phyloP scores from a whole-genome alignment of 495 filamentous ascomycete species.

The Penicillium bovifimosum region DNA sequence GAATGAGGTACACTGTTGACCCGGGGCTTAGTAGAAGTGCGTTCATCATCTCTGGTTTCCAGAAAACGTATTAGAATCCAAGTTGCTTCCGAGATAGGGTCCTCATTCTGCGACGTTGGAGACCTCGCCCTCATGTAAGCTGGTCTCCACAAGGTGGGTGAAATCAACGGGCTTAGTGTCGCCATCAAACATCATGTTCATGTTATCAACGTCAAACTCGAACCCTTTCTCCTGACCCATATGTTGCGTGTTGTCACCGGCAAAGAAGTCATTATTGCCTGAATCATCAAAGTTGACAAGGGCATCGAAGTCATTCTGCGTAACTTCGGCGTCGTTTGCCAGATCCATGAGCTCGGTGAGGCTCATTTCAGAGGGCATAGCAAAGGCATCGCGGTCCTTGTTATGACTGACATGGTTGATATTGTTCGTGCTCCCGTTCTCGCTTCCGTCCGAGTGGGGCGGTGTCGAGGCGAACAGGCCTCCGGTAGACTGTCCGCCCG shows the following conservation, averaged over 20 bases:
- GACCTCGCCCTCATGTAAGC: neutral
- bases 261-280: conserved; percentile 33
- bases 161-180: conserved; percentile 29
- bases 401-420: conserved; percentile 29
- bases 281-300: conserved; percentile 46
- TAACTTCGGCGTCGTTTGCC: conserved; percentile 46
- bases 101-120: neutral
- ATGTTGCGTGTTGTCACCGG: conserved; percentile 22
- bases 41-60: neutral
- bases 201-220: conserved; percentile 24
- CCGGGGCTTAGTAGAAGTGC: neutral
- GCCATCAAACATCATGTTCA: conserved; percentile 28
- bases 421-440: conserved; percentile 43
- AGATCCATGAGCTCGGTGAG: conserved; percentile 43
- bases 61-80: neutral
- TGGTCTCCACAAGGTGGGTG: conserved; percentile 17
- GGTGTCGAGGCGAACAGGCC: conserved; percentile 39
- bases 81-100: neutral
- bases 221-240: conserved; percentile 17
- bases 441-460: conserved; percentile 41
- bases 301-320: conserved; percentile 46
- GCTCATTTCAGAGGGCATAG: conserved; percentile 37
- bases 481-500: conserved; percentile 14
- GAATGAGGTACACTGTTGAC: neutral
- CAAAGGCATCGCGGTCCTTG: conserved; percentile 22